Conservation (phyloP, 108 stramenopile species). For the Fragilariopsis cylindrus region DNA sequence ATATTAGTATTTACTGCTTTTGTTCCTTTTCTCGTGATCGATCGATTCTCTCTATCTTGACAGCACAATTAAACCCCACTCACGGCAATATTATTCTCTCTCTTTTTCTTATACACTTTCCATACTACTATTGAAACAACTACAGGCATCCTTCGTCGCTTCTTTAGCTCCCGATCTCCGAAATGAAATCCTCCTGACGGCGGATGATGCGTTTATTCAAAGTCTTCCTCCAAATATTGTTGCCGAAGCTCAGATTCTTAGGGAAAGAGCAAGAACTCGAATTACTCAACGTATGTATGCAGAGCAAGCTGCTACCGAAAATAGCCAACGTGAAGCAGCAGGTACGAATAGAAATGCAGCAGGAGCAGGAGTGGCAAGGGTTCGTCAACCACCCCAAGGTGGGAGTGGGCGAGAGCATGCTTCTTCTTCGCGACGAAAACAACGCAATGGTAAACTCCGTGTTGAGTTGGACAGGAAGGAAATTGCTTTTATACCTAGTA, state of each 20-base stretch:
- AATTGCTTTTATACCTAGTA: conserved; percentile 45
- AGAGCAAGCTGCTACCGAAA: conserved; percentile 11
- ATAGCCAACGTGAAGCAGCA: conserved; percentile 7
- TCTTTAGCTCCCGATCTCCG: conserved; percentile 91
- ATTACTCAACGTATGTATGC: conserved; percentile 32
- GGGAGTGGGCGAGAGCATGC: neutral
- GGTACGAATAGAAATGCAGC: neutral
- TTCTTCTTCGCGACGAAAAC: conserved; percentile 28
- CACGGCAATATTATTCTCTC: too few species aligned
- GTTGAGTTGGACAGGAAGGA: conserved; percentile 60
- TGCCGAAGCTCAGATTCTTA: conserved; percentile 87
- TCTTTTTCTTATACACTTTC: too few species aligned
- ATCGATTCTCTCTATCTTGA: too few species aligned
- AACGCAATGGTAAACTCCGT: conserved; percentile 47
- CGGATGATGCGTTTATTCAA: conserved; percentile 77
- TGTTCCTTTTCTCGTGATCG: too few species aligned
- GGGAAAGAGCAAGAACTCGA: conserved; percentile 63
- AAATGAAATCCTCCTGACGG: conserved; percentile 88
- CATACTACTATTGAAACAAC: too few species aligned
- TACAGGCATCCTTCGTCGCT: conserved; percentile 57
- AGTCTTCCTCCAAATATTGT: conserved; percentile 82
- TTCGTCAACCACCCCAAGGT: conserved; percentile 20
- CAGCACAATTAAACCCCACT: too few species aligned
- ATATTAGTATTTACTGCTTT: neutral
- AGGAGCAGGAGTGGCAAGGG: conserved; percentile 6